Conservation (phyloP, 192 early-diverging fungal species). For the Lunasporangiospora selenospora region DNA sequence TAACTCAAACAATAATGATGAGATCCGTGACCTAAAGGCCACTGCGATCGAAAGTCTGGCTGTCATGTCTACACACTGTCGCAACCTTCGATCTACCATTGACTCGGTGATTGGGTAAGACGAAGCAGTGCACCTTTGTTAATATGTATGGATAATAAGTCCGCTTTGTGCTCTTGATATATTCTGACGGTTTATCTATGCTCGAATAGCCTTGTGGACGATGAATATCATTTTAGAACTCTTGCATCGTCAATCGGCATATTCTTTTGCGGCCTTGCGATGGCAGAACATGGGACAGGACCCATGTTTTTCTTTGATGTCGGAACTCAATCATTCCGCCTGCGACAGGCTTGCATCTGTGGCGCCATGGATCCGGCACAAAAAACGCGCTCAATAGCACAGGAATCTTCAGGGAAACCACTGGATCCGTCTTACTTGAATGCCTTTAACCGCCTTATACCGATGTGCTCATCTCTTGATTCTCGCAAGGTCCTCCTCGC, state of each 20-base stretch:
- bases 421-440: conserved; percentile 11
- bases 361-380: too few relatives aligned
- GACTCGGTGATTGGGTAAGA: conserved; percentile 14
- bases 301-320: conserved; percentile 7
- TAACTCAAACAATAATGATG: background rate
- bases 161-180: too few relatives aligned
- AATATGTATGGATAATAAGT: too few relatives aligned
- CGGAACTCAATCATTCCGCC: background rate
- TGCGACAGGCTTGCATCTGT: background rate
- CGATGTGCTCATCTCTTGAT: background rate
- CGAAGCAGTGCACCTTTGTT: too few relatives aligned
- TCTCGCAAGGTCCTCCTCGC: conserved; percentile 8
- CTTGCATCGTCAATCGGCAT: conserved; percentile 18
- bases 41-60: conserved; percentile 17
- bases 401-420: too few relatives aligned
- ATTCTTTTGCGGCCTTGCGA: conserved; percentile 7
- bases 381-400: too few relatives aligned
- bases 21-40: background rate
- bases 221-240: too few relatives aligned
- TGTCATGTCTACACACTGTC: conserved; percentile 17
- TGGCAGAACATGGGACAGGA: background rate
- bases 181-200: too few relatives aligned
- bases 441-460: conserved; percentile 16
- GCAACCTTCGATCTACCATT: background rate
- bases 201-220: too few relatives aligned